Conservation (phyloP, 768 basidiomycete genomes). For the Naematelia encephala region DNA sequence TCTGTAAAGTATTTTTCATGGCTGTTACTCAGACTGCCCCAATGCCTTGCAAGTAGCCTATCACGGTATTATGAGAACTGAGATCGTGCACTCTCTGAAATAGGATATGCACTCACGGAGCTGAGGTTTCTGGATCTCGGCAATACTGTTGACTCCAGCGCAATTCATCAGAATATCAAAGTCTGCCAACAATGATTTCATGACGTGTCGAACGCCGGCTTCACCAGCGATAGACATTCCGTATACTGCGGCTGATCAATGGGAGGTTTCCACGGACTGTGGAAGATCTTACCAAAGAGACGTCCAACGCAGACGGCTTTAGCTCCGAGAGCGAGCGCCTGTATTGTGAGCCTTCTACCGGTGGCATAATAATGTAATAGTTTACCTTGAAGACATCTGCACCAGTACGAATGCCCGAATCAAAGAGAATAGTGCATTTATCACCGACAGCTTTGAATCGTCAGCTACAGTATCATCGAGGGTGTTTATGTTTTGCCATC, state of each 20-base stretch:
- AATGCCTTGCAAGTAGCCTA: too few species aligned
- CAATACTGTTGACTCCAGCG: not conserved
- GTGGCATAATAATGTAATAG: too few species aligned
- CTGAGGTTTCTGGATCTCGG: too few species aligned
- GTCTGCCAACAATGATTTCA: constrained; percentile 49
- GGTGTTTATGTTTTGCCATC: too few species aligned
- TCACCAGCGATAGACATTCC: constrained; percentile 69
- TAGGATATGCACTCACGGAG: too few species aligned
- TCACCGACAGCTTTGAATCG: constrained; percentile 60
- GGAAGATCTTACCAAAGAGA: constrained; percentile 36
- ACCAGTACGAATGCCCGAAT: constrained; percentile 70
- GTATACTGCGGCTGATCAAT: constrained; percentile 54
- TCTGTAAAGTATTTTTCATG: too few species aligned
- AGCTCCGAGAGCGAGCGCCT: constrained; percentile 81
- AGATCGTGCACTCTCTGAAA: too few species aligned
- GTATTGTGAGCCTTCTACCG: too few species aligned
- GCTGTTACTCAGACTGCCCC: too few species aligned
- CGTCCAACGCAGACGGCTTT: constrained; percentile 67
- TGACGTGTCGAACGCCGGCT: constrained; percentile 69
- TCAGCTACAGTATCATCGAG: not conserved
- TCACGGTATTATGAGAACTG: too few species aligned
- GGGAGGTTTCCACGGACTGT: not conserved
- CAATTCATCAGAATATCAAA: constrained; percentile 8
- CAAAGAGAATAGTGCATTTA: constrained; percentile 55
- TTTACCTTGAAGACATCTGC: constrained; percentile 71